Evolutionary conservation across 257 asterid genomes (phyloP).

Genomic region (Pogostemon cablin): DNA sequence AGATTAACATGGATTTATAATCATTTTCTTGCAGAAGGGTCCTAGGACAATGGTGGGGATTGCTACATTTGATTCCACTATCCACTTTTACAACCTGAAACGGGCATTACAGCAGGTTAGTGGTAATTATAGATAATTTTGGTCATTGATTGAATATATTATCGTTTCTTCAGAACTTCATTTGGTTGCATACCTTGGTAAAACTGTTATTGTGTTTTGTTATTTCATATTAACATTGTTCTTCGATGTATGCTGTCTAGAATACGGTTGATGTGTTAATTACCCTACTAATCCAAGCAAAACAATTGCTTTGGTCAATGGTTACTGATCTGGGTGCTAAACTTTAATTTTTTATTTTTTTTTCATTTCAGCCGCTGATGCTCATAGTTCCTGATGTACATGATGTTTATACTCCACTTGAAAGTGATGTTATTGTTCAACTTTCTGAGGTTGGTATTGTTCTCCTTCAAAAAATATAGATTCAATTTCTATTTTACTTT

Average conservation of each 20-base stretch:
- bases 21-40: constrained; percentile 75
- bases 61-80: constrained; percentile 94
- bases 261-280: constrained; percentile 9
- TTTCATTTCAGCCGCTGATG: constrained; percentile 87
- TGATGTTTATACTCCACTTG: constrained; percentile 96
- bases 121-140: constrained; percentile 18
- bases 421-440: constrained; percentile 87
- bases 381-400: constrained; percentile 96
- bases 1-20: constrained; percentile 26
- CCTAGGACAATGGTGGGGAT: constrained; percentile 92
- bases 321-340: constrained; percentile 25
- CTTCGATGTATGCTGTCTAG: constrained; percentile 17
- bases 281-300: constrained; percentile 15
- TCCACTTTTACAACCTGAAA: constrained; percentile 94
- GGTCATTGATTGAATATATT: constrained; percentile 14
- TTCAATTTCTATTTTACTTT: constrained; percentile 32
- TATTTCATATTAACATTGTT: constrained; percentile 12
- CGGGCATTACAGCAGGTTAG: constrained; percentile 85
- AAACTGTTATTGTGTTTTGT: neutral
- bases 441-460: constrained; percentile 78
- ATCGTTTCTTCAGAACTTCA: constrained; percentile 1
- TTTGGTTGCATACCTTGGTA: constrained; percentile 15
- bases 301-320: constrained; percentile 15
- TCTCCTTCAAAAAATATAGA: constrained; percentile 24
- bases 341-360: constrained; percentile 32